A percentile compares a stretch with the other conserved stretches of the same genome.
phyloP scores from a whole-genome alignment of 1,284 basidiomycete species.

The Microbotryum lychnidis-dioicae region DNA sequence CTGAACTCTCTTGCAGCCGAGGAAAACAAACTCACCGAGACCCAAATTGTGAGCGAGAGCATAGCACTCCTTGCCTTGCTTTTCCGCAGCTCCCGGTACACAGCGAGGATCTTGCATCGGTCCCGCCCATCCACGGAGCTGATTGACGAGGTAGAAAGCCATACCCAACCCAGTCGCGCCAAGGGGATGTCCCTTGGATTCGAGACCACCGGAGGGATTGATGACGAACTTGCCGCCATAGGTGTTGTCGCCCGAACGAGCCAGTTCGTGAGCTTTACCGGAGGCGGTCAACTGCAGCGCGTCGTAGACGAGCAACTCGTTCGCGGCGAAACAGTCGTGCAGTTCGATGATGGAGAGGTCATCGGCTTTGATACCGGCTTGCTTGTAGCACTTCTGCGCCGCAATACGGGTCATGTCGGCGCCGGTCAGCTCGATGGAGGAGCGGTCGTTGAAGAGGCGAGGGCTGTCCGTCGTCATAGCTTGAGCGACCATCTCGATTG shows the following conservation, averaged over 20 bases:
- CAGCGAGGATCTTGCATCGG: slow-evolving; percentile 54
- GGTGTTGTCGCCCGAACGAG: slow-evolving; percentile 73
- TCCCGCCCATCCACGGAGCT: slow-evolving; percentile 42
- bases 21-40: slow-evolving; percentile 49
- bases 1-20: neutral
- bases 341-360: slow-evolving; percentile 75
- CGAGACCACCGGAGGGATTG: slow-evolving; percentile 73
- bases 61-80: slow-evolving; percentile 60
- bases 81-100: slow-evolving; percentile 54
- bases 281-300: slow-evolving; percentile 63
- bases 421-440: slow-evolving; percentile 54
- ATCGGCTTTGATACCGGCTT: slow-evolving; percentile 62
- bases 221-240: slow-evolving; percentile 81
- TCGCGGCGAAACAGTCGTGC: slow-evolving; percentile 61
- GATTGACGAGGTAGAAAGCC: slow-evolving; percentile 74
- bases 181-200: slow-evolving; percentile 63
- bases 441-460: slow-evolving; percentile 55
- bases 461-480: slow-evolving; percentile 58
- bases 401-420: slow-evolving; percentile 59
- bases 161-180: slow-evolving; percentile 79
- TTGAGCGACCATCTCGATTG: slow-evolving; percentile 56
- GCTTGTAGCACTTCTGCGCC: slow-evolving; percentile 61
- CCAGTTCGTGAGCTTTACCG: slow-evolving; percentile 64
- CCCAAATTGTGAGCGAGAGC: slow-evolving; percentile 77
- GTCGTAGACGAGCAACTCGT: slow-evolving; percentile 69